These are phyloP conservation scores for Phytopythium litorale DNA, from an alignment of 352 stramenopile genomes.

Conservation along the genomic window DNA sequence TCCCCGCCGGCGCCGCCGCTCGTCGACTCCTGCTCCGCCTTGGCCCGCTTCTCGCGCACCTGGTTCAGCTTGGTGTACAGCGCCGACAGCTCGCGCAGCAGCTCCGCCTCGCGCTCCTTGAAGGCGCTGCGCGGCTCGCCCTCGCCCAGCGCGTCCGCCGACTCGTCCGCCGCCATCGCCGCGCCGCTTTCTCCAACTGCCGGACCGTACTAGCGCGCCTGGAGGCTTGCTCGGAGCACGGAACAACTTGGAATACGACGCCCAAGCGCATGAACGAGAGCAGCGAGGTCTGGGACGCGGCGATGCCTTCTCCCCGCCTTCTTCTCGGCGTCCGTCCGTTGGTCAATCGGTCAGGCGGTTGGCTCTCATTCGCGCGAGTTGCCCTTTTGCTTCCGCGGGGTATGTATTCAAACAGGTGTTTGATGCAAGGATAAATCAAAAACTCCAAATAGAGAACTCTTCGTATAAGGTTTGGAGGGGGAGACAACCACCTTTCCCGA, in stretches of 20 bases:
- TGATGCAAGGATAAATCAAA: neutral
- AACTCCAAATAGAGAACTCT: neutral
- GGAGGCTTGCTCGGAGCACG: neutral
- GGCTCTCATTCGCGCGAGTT: neutral
- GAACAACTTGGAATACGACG: neutral
- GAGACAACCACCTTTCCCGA: neutral
- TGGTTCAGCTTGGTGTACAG: slow-evolving; percentile 83
- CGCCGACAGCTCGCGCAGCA: slow-evolving; percentile 65
- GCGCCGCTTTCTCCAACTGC: neutral
- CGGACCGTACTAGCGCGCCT: neutral
- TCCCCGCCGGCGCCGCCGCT: slow-evolving; percentile 19
- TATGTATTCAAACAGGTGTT: neutral
- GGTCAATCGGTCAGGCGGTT: neutral
- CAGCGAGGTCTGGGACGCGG: neutral
- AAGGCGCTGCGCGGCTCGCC: slow-evolving; percentile 22
- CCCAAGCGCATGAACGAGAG: neutral
- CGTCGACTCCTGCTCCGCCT: slow-evolving; percentile 55
- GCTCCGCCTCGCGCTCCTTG: slow-evolving; percentile 64
- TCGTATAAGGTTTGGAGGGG: no score
- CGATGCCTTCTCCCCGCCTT: neutral
- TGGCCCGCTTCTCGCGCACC: slow-evolving; percentile 73
- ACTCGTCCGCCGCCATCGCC: neutral
- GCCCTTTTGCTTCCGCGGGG: neutral
- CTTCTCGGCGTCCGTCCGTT: neutral
- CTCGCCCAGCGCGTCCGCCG: neutral